Percentiles rank a stretch among this genome's conserved stretches.
Conservation (phyloP, 352 stramenopile species). For the Phytopythium kandeliae region DNA sequence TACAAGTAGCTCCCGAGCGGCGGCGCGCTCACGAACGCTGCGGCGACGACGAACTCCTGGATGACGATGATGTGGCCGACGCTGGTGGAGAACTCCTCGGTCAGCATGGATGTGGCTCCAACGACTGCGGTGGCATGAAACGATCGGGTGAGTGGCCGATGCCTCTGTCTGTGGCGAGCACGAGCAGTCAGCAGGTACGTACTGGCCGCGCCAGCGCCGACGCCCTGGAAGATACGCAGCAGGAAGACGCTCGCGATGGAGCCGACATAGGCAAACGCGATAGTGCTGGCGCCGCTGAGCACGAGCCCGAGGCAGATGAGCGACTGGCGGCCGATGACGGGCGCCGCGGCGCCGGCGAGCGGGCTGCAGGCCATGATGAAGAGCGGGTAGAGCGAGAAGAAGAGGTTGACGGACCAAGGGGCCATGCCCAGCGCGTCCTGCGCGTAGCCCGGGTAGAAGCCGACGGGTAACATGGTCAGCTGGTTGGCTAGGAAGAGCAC, state of each 20-base stretch:
- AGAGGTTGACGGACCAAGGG: constrained; percentile 42
- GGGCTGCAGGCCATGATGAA: constrained; percentile 74
- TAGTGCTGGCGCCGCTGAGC: constrained; percentile 52
- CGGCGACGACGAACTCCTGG: constrained; percentile 64
- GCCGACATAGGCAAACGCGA: constrained; percentile 55
- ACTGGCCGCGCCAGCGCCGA: constrained; percentile 50
- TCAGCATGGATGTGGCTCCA: constrained; percentile 59
- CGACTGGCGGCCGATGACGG: constrained; percentile 45
- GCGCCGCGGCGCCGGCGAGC: constrained; percentile 36
- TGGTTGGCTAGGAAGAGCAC: constrained; percentile 72
- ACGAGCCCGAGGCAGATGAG: constrained; percentile 66
- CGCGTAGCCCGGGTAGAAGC: constrained; percentile 66
- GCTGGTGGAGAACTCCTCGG: constrained; percentile 49
- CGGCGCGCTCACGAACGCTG: constrained; percentile 54
- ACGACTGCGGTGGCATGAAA: too few species aligned
- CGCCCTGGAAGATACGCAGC: constrained; percentile 50
- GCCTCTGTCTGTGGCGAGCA: too few species aligned
- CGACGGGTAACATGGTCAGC: constrained; percentile 66
- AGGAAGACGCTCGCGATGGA: constrained; percentile 29
- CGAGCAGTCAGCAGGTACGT: not conserved
- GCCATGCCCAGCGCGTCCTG: constrained; percentile 38
- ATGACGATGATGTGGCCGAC: constrained; percentile 52
- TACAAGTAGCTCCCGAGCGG: constrained; percentile 53
- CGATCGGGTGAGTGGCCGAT: too few species aligned
- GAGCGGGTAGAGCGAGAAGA: constrained; percentile 70